Base-by-base conservation (phyloP, 2,329 filamentous ascomycete species). In the Botryotinia globosa region DNA sequence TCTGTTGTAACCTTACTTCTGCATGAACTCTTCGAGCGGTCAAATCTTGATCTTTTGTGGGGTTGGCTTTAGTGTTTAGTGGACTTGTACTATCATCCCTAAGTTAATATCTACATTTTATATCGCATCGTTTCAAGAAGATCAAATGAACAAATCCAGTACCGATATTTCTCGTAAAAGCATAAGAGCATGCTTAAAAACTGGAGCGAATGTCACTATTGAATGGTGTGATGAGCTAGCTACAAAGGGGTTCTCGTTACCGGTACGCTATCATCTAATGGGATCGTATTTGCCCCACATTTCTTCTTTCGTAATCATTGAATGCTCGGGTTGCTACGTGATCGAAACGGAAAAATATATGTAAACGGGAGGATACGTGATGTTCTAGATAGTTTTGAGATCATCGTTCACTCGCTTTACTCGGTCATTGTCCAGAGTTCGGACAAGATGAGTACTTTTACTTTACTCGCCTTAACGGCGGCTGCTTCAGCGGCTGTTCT, bases 401-500 rank as follows among this genome's bases (percentile, higher is more conserved):
- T 67, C 20, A 32, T 25, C 5, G 29, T 39, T 42, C 25, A 42
- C 65, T 56, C 34, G n/a, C 48, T 56, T 16, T 29, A 8, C 20
- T 20, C n/a, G 8, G 2, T 54, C 34, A 14, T 39, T 54, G 7
- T 29, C 18, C 0, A 54, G 12, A 29, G 34, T 67, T 29, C 29
- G 4, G 34, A 51, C 20, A 39, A 32, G 12, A 67, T 67, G 65
- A 32, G 34, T 67, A 25, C 34, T 5, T 67, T 42, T 9, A 2
- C 48, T 67, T 12, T 67, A 29, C 48, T 67, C 4, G 48, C 48
- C 65, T 32, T 56, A 6, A n/a, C 18, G 34, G 65, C 65, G 4
- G 48, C 65, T 12, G 65, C 65, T 54, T 67, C 65, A 18, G 65
- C 65, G 9, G 22, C 25, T 54, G 65, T 67, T n/a, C 25, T 67